Base-by-base conservation (phyloP, 2,329 filamentous ascomycete genomes). In the Pseudogymnoascus sp. region DNA sequence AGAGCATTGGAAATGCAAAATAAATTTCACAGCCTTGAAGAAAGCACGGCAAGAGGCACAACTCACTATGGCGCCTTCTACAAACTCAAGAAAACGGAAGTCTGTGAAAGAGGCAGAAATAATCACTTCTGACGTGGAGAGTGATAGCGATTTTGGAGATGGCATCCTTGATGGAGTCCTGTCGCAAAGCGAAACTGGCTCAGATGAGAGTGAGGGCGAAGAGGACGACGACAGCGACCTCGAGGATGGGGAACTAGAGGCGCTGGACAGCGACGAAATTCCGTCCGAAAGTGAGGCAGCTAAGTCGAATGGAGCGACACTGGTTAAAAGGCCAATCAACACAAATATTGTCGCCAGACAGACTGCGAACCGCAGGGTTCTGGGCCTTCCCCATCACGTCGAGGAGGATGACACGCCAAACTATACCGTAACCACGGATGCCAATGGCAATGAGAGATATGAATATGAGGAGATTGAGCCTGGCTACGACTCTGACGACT, bases 401-500 rank as follows among this genome's bases (percentile, higher is more conserved):
- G 74, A 75, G 8, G 76, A 78, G 7, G 74, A 78, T 5, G 75
- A 77, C 36, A 74, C 75, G 21, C 75, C 77, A 64, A 80, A 82
- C 67, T 85, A 84, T 67, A 80, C 78, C 62, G 74, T 87, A 44
- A 82, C 88, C 47, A 88, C 83, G 64, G 95, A 97, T 71, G 93
- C 95, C 69, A 95, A 97, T 77, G 95, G 95, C 65, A 90, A 91
- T 71, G 85, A 87, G 67, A 87, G 95, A 74, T 99, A 96, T 73
- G 83, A 97, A 50, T 99, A 97, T 77, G 85, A 89, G 67, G 95
- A 97, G 73, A 92, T 99, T 67, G 89, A 97, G 69, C 91, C 93
- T 2, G 88, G 92, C 62, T 97, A 99, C 77, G 95, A 97, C 73
- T 96, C 93, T 1, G 96, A 99, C 77, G 93, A 97, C 73, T 90